Evolutionary conservation across 2,329 filamentous ascomycete species (phyloP), one percentile per base, ranked within the genome.

Genomic region (Amauroascus verrucosus): DNA sequence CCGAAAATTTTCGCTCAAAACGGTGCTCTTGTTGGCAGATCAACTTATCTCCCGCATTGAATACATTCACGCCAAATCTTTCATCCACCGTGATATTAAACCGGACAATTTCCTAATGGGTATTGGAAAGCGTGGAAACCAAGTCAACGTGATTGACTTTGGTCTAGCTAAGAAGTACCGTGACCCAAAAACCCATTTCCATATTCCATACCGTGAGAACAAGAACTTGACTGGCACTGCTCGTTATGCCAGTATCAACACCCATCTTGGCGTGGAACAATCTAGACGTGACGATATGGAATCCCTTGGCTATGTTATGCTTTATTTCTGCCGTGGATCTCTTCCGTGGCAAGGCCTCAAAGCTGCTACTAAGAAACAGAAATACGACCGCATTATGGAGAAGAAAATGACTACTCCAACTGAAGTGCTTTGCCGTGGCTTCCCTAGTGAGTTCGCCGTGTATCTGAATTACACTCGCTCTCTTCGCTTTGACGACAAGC

Each of bases 341-440:
- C 88, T 98, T 54, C 93, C 93, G 58, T 98, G 93, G 93, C 93
- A 98, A 77, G 93, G 93, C 54, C 80, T 96, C 53, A 96, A 96
- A 82, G 91, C 91, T 76, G 91, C 91, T 63, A 96, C 90, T 62
- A 96, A 96, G 84, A 96, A 96, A 84, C 91, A 97, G 78, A 98
- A 98, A 79, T 97, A 98, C 70, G 93, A 98, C 75, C 84, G 91
- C 61, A 98, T 98, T 76, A 97, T 97, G 91, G 93, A 98, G 81
- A 98, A 98, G 85, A 98, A 98, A 88, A 97, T 97, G 93, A 98
- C 93, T 13, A 98, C 93, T 2, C 90, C 93, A 7, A 97, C 91
- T 63, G 91, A 98, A 75, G 90, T 96, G 47, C 87, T 98, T 48
- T 98, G 93, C 84, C 89, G 91, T 71, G 93, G 93, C 62, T 97